These are phyloP conservation scores for Trichosporon asahii DNA, from an alignment of 1,284 basidiomycete species.

Conservation along the genomic window DNA sequence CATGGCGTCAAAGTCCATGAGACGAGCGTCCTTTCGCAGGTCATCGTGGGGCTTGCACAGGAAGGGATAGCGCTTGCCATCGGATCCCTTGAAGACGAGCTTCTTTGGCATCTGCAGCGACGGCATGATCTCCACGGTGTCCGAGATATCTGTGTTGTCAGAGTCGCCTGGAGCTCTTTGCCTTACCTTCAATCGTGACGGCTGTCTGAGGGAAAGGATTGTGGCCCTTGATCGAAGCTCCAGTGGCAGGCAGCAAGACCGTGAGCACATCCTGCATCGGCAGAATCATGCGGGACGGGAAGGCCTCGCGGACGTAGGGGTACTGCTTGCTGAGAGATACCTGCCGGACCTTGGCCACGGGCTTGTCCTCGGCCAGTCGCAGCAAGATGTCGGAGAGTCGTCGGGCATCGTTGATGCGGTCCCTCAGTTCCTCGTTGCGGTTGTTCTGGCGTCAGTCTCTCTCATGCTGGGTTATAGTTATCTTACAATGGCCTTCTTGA, in stretches of 20 bases:
- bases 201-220: constrained; percentile 76
- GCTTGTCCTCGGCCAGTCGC: constrained; percentile 42
- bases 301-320: constrained; percentile 60
- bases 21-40: constrained; percentile 89
- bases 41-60: constrained; percentile 98
- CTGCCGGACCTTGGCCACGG: constrained; percentile 37
- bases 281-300: constrained; percentile 70
- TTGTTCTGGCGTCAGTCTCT: constrained; percentile 5
- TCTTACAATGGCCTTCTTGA: constrained; percentile 44
- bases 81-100: constrained; percentile 76
- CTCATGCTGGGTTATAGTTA: accelerated
- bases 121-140: constrained; percentile 86
- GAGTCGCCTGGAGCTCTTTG: background rate
- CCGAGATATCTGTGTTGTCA: constrained; percentile 60
- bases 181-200: constrained; percentile 72
- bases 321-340: constrained; percentile 56
- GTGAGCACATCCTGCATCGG: constrained; percentile 92
- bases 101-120: constrained; percentile 92
- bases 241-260: constrained; percentile 73
- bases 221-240: constrained; percentile 62
- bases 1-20: constrained; percentile 98
- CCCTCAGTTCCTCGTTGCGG: constrained; percentile 25
- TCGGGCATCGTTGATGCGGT: constrained; percentile 52
- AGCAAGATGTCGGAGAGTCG: constrained; percentile 38
- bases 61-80: constrained; percentile 85